Conservation (phyloP, 1,284 basidiomycete genomes). For the Boletellus dicymbophilus region DNA sequence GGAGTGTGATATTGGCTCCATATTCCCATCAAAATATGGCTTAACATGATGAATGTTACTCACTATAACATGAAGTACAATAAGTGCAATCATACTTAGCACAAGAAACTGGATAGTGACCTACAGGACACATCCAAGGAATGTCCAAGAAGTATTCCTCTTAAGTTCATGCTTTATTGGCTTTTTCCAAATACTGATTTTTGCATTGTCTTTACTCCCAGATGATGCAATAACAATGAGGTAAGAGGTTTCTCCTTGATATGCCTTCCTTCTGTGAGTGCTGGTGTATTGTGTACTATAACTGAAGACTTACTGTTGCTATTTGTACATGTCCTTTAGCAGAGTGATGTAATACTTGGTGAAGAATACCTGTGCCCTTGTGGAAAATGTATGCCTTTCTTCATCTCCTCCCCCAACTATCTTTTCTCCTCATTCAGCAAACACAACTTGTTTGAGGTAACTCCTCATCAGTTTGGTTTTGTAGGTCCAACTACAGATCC, state of each 20-base stretch:
- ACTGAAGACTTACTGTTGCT: background rate
- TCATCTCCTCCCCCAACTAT: background rate
- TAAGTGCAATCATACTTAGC: too few species aligned
- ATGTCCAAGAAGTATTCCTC: too few species aligned
- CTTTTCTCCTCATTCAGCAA: background rate
- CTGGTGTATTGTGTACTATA: background rate
- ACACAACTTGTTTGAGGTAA: background rate
- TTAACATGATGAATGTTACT: too few species aligned
- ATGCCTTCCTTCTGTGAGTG: background rate
- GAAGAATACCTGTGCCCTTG: background rate
- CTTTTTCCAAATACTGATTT: background rate
- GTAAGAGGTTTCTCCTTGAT: background rate
- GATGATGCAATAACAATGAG: background rate
- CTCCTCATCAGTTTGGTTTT: background rate
- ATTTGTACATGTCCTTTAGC: background rate
- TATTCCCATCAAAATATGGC: too few species aligned
- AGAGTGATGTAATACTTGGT: background rate
- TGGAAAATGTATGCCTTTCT: background rate
- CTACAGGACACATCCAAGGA: too few species aligned
- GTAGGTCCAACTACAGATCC: background rate
- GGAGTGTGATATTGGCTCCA: too few species aligned
- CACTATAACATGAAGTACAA: too few species aligned
- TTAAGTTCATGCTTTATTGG: too few species aligned
- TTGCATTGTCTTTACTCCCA: background rate
- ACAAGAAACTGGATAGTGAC: too few species aligned